Conservation (phyloP, 371 early-diverging fungal genomes). For the Entomophthora muscae region DNA sequence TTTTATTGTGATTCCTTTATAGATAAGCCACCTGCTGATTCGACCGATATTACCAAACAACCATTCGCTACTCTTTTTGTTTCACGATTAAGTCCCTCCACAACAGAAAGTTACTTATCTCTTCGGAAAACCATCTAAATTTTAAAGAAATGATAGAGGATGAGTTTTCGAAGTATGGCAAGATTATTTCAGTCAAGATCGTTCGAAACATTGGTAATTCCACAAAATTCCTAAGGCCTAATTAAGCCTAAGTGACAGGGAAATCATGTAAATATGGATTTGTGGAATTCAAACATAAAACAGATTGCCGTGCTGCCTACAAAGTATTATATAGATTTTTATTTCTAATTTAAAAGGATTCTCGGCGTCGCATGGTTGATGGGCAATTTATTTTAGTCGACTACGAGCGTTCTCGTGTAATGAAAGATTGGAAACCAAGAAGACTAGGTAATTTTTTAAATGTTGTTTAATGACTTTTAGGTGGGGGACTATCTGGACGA, state of each 20-base stretch:
- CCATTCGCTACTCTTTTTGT: neutral
- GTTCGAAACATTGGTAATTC: neutral
- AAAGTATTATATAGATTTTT: neutral
- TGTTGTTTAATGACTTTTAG: slow-evolving; percentile 10
- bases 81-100: neutral
- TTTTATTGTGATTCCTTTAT: neutral
- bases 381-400: slow-evolving; percentile 28
- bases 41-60: neutral
- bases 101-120: neutral
- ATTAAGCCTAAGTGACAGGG: neutral
- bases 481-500: slow-evolving; percentile 38
- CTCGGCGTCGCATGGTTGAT: slow-evolving; percentile 20
- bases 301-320: neutral
- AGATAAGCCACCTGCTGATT: neutral
- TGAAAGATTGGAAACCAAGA: slow-evolving; percentile 38
- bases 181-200: neutral
- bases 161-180: neutral
- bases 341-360: slow-evolving; percentile 8
- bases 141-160: slow-evolving; percentile 2
- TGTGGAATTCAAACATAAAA: neutral
- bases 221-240: neutral
- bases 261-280: neutral
- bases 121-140: neutral
- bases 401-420: slow-evolving; percentile 29
- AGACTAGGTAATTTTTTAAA: slow-evolving; percentile 15